These are phyloP conservation scores for Eucalyptus erythrocorys DNA, from an alignment of 345 rosid genomes.

Conservation along the genomic window DNA sequence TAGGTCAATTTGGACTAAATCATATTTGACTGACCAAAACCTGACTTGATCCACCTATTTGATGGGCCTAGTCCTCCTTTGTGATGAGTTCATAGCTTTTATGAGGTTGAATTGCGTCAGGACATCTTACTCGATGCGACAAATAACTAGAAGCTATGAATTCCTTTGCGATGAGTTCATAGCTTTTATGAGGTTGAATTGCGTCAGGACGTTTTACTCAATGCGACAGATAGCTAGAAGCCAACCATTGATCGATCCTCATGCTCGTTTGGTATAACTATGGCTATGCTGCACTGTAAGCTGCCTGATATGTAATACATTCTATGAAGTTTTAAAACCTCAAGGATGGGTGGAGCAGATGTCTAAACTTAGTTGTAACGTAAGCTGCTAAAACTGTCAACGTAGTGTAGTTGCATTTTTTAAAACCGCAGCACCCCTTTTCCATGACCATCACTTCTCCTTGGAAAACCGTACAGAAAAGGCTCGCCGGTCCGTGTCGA, in stretches of 20 bases:
- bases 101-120: neutral
- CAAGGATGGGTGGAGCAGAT: neutral
- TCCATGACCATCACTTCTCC: neutral
- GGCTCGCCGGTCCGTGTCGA: neutral
- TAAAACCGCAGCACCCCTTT: neutral
- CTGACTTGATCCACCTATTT: too few species aligned
- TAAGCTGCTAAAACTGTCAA: neutral
- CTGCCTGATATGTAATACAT: neutral
- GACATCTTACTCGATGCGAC: neutral
- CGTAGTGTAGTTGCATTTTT: neutral
- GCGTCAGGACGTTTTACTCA: neutral
- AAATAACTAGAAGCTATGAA: neutral
- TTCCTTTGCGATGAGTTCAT: neutral
- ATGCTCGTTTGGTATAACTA: neutral
- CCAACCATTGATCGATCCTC: neutral
- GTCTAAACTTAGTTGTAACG: neutral
- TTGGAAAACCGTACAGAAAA: neutral
- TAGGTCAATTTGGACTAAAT: accelerated
- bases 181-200: neutral
- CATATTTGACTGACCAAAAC: too few species aligned
- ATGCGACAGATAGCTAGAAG: neutral
- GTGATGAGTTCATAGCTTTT: neutral
- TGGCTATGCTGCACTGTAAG: neutral
- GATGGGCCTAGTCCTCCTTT: neutral
- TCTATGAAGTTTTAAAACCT: neutral